Conservation (phyloP, 78 protist species). For the Pirum gemmata region DNA sequence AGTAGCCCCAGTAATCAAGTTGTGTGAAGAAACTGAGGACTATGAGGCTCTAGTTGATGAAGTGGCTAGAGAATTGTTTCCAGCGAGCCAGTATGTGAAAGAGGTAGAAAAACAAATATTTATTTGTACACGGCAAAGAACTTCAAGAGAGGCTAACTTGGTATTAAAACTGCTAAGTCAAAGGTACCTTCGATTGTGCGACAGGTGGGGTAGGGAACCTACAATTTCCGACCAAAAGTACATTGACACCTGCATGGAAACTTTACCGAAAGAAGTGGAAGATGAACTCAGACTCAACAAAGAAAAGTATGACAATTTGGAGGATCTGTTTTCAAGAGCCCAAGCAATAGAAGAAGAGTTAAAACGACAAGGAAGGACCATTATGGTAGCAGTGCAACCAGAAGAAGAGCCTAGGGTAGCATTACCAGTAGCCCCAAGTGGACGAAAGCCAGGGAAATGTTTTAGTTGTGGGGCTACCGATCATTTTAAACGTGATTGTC, state of each 20-base stretch:
- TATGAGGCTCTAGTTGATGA: not conserved
- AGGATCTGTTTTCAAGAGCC: not conserved
- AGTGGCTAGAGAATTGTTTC: not conserved
- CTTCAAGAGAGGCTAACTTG: not conserved
- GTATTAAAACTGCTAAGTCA: not conserved
- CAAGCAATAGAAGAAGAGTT: not conserved
- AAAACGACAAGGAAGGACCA: not conserved
- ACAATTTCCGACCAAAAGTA: not conserved
- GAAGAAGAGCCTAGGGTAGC: too few relatives aligned
- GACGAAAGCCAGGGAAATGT: too few relatives aligned
- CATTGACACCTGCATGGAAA: not conserved
- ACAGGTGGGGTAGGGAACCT: not conserved
- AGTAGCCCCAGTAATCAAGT: not conserved
- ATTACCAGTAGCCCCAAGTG: too few relatives aligned
- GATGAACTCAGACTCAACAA: not conserved
- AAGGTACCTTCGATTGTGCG: not conserved
- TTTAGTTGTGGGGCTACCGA: too few relatives aligned
- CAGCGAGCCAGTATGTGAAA: not conserved
- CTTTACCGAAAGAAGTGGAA: not conserved
- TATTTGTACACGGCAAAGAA: not conserved
- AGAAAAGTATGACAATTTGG: not conserved
- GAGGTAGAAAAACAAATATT: not conserved
- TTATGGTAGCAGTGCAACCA: too few relatives aligned
- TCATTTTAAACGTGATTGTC: not conserved
- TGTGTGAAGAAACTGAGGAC: not conserved